Conservation (phyloP, 2,329 filamentous ascomycete genomes). For the Magnaporthiopsis rhizophila region DNA sequence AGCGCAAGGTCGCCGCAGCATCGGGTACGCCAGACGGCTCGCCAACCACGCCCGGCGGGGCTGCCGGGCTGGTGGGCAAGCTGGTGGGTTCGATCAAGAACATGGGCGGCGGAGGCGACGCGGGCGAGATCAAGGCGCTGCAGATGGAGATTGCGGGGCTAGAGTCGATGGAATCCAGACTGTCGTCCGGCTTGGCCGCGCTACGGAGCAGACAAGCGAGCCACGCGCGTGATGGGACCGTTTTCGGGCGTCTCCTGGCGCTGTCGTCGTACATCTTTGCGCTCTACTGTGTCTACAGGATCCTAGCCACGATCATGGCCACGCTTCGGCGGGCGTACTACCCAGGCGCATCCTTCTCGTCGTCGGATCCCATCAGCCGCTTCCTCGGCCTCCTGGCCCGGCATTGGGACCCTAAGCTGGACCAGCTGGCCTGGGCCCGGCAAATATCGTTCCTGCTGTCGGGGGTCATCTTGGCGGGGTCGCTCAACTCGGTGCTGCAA, state of each 20-base stretch:
- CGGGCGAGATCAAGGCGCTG: constrained; percentile 54
- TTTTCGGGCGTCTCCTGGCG: constrained; percentile 55
- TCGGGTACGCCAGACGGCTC: constrained; percentile 35
- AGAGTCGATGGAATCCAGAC: constrained; percentile 67
- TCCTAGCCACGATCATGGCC: constrained; percentile 62
- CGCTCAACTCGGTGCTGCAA: constrained; percentile 76
- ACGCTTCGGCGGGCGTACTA: constrained; percentile 53
- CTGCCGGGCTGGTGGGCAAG: constrained; percentile 40
- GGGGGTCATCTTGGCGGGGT: constrained; percentile 73
- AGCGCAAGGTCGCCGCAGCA: constrained; percentile 32
- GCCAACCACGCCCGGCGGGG: constrained; percentile 11
- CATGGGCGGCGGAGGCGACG: constrained; percentile 45
- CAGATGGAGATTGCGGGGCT: constrained; percentile 72
- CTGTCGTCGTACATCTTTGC: constrained; percentile 62
- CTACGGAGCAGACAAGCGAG: constrained; percentile 56
- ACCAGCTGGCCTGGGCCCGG: constrained; percentile 75
- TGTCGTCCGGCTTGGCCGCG: constrained; percentile 56
- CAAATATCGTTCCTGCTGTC: constrained; percentile 79
- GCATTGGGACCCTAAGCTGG: constrained; percentile 76
- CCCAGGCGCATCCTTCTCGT: constrained; percentile 47
- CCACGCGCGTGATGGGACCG: constrained; percentile 59
- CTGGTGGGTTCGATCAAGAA: constrained; percentile 8
- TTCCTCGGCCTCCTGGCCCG: constrained; percentile 71
- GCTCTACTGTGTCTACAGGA: constrained; percentile 77
- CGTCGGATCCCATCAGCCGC: constrained; percentile 76